phyloP scores from a whole-genome alignment of 2,329 filamentous ascomycete genomes.

The Sporothrix humicola region DNA sequence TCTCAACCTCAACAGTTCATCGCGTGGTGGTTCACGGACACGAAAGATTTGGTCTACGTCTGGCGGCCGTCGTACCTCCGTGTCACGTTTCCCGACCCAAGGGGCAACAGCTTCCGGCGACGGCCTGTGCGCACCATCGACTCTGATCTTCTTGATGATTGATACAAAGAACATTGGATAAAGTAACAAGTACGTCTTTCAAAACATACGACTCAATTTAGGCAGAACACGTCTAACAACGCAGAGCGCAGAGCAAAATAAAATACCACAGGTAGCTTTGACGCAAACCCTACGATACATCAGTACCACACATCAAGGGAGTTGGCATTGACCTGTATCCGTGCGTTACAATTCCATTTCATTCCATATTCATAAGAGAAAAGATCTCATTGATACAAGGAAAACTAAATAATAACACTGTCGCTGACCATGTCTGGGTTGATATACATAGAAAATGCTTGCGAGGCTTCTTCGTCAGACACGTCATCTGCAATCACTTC shows the following conservation, averaged over 20 bases:
- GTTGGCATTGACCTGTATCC: constrained; percentile 5
- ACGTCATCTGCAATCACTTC: no score
- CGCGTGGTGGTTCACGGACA: constrained; percentile 32
- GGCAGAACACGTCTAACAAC: constrained; percentile 2
- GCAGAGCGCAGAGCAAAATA: not conserved
- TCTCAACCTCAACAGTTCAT: constrained; percentile 3
- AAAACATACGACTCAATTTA: not conserved
- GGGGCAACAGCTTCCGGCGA: constrained; percentile 29
- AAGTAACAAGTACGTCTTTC: no score
- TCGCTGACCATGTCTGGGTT: no score
- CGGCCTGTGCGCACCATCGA: constrained; percentile 24
- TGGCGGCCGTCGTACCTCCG: constrained; percentile 29
- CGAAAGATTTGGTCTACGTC: constrained; percentile 18
- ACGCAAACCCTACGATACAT: constrained; percentile 18
- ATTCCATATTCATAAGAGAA: no score
- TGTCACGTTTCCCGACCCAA: constrained; percentile 23
- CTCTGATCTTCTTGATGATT: constrained; percentile 22
- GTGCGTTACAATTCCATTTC: no score
- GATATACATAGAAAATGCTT: no score
- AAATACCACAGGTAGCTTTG: constrained; percentile 18
- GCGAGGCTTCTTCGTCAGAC: no score
- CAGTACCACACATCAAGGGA: constrained; percentile 24
- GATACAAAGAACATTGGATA: not conserved
- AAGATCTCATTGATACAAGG: no score
- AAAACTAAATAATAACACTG: no score